phyloP scores from a whole-genome alignment of 2,329 filamentous ascomycete species.

The Byssochlamys sp. region DNA sequence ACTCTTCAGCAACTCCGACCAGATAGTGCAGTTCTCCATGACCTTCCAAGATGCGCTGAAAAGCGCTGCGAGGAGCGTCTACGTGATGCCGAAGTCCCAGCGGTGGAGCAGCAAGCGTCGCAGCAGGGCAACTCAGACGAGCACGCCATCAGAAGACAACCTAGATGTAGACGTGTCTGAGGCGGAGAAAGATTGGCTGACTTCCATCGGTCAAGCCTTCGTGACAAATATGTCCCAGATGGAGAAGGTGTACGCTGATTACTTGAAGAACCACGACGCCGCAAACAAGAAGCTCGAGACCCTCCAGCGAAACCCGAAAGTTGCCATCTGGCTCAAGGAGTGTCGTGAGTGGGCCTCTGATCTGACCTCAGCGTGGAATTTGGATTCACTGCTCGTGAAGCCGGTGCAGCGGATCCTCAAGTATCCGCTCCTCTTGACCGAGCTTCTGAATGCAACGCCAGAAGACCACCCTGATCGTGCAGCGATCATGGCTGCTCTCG shows the following conservation, averaged over 20 bases:
- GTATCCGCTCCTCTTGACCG: slow-evolving; percentile 76
- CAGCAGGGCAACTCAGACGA: slow-evolving; percentile 30
- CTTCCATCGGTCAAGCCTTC: slow-evolving; percentile 52
- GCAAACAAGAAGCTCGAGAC: slow-evolving; percentile 52
- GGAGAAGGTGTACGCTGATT: slow-evolving; percentile 57
- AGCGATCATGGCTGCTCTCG: slow-evolving; percentile 60
- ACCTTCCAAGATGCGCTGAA: slow-evolving; percentile 71
- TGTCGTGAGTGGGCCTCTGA: slow-evolving; percentile 88
- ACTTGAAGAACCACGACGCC: slow-evolving; percentile 55
- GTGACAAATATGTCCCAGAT: slow-evolving; percentile 47
- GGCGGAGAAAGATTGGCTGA: slow-evolving; percentile 49
- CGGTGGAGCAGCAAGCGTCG: slow-evolving; percentile 46
- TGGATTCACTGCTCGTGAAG: slow-evolving; percentile 94
- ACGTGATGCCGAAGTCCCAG: slow-evolving; percentile 54
- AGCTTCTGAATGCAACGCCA: slow-evolving; percentile 70
- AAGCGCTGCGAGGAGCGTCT: slow-evolving; percentile 67
- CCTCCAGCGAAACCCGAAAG: slow-evolving; percentile 46
- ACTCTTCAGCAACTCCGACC: slow-evolving; percentile 85
- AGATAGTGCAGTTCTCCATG: slow-evolving; percentile 79
- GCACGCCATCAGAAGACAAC: slow-evolving; percentile 20
- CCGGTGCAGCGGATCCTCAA: slow-evolving; percentile 90
- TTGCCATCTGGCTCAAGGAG: slow-evolving; percentile 75
- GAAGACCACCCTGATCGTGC: slow-evolving; percentile 72
- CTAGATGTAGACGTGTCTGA: slow-evolving; percentile 29
- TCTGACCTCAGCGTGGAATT: slow-evolving; percentile 84